Conservation (phyloP, 495 filamentous ascomycete genomes). For the Haplographium delicatum region DNA sequence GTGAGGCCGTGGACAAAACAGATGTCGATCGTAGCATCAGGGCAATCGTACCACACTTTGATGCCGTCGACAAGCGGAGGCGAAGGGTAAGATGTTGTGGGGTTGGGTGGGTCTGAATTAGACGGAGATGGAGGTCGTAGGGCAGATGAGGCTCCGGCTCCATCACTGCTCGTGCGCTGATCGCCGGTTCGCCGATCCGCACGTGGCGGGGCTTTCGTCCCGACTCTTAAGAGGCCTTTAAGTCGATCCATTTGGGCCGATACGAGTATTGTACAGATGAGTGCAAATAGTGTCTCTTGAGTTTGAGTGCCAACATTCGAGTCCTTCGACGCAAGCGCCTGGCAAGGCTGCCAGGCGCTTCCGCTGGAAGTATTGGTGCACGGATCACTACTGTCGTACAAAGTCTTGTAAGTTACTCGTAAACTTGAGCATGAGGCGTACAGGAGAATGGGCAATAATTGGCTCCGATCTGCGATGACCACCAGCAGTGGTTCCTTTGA, state of each 20-base stretch:
- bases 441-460: too few relatives aligned
- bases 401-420: background rate
- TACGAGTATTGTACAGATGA: too few relatives aligned
- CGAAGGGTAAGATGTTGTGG: slow-evolving; percentile 16
- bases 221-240: slow-evolving; percentile 15
- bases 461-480: slow-evolving; percentile 1
- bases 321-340: slow-evolving; percentile 12
- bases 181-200: slow-evolving; percentile 7
- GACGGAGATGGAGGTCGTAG: slow-evolving; percentile 13
- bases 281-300: slow-evolving; percentile 14
- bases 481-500: slow-evolving; percentile 1
- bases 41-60: slow-evolving; percentile 13
- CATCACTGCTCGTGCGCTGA: slow-evolving; percentile 13
- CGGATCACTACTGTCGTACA: slow-evolving; percentile 7
- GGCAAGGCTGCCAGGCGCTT: slow-evolving; percentile 16
- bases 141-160: slow-evolving; percentile 13
- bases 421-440: background rate
- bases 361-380: slow-evolving; percentile 15
- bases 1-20: slow-evolving; percentile 33
- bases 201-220: slow-evolving; percentile 13
- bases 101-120: slow-evolving; percentile 16
- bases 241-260: slow-evolving; percentile 17
- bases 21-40: slow-evolving; percentile 26
- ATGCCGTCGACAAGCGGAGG: slow-evolving; percentile 8
- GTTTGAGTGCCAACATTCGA: slow-evolving; percentile 18